These are phyloP conservation scores for Microstegium vimineum DNA, from an alignment of 176 grass and related monocot species.

Conservation along the genomic window DNA sequence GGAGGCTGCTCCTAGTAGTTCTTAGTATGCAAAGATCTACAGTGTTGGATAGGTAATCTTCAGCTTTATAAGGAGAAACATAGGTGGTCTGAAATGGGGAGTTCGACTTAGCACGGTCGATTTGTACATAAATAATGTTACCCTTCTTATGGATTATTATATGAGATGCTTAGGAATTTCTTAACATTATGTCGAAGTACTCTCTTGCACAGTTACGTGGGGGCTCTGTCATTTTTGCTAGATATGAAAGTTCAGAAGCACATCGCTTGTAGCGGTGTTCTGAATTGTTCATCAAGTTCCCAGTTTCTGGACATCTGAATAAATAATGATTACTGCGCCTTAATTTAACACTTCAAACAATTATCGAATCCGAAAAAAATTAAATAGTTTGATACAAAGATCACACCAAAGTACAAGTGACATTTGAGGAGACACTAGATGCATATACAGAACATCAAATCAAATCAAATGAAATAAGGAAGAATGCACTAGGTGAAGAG, in stretches of 20 bases:
- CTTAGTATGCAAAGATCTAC: slow-evolving; percentile 5
- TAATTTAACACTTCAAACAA: not conserved
- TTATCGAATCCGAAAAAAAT: not conserved
- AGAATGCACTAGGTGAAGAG: slow-evolving; percentile 23
- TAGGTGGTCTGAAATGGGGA: not conserved
- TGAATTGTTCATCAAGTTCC: not conserved
- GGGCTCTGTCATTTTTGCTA: not conserved
- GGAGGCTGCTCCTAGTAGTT: slow-evolving; percentile 41
- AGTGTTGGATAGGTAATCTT: not conserved
- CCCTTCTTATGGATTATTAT: not conserved
- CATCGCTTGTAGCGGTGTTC: not conserved
- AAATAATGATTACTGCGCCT: not conserved
- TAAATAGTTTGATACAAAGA: slow-evolving; percentile 1
- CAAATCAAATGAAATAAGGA: not conserved
- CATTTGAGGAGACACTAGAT: not conserved
- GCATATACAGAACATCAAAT: slow-evolving; percentile 39
- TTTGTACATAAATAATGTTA: slow-evolving; percentile 32
- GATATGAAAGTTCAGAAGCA: not conserved
- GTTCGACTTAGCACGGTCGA: slow-evolving; percentile 1
- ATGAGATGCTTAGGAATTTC: not conserved
- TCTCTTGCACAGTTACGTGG: not conserved
- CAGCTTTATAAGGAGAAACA: not conserved
- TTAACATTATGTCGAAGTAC: not conserved
- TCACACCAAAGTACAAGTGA: slow-evolving; percentile 11
- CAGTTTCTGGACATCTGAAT: not conserved